Conservation (phyloP, 2,329 filamentous ascomycete genomes). For the Ophiosphaerella korrae region DNA sequence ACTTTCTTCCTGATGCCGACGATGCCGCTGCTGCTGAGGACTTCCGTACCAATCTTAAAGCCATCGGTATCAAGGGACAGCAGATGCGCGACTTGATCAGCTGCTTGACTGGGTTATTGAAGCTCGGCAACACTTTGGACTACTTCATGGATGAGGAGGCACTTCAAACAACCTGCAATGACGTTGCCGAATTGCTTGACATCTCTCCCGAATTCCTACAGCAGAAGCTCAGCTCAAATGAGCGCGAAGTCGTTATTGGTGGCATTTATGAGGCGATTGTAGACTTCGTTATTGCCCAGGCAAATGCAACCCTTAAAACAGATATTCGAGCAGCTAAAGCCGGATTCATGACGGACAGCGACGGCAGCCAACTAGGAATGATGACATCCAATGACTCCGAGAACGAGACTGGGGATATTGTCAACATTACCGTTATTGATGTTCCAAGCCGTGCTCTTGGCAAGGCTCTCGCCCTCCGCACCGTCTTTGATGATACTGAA, state of each 20-base stretch:
- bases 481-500: slow-evolving; percentile 87
- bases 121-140: slow-evolving; percentile 87
- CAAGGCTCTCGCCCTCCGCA: slow-evolving; percentile 86
- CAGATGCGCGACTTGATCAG: slow-evolving; percentile 83
- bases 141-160: slow-evolving; percentile 83
- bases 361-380: slow-evolving; percentile 56
- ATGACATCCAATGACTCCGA: slow-evolving; percentile 69
- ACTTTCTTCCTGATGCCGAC: slow-evolving; percentile 89
- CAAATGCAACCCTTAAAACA: slow-evolving; percentile 79
- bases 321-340: slow-evolving; percentile 73
- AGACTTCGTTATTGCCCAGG: slow-evolving; percentile 90
- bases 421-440: slow-evolving; percentile 87
- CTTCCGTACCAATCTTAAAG: slow-evolving; percentile 82
- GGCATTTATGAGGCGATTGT: slow-evolving; percentile 93
- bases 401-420: slow-evolving; percentile 79
- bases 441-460: slow-evolving; percentile 79
- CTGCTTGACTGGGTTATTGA: slow-evolving; percentile 81
- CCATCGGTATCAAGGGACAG: slow-evolving; percentile 90
- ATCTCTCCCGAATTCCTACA: slow-evolving; percentile 83
- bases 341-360: slow-evolving; percentile 70
- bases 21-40: slow-evolving; percentile 93
- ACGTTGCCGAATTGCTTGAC: slow-evolving; percentile 84
- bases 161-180: slow-evolving; percentile 85
- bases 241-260: slow-evolving; percentile 79
- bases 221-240: slow-evolving; percentile 79